Evolutionary conservation across 2,329 filamentous ascomycete species (phyloP).

Genomic region (Stagonosporopsis rhizophila): DNA sequence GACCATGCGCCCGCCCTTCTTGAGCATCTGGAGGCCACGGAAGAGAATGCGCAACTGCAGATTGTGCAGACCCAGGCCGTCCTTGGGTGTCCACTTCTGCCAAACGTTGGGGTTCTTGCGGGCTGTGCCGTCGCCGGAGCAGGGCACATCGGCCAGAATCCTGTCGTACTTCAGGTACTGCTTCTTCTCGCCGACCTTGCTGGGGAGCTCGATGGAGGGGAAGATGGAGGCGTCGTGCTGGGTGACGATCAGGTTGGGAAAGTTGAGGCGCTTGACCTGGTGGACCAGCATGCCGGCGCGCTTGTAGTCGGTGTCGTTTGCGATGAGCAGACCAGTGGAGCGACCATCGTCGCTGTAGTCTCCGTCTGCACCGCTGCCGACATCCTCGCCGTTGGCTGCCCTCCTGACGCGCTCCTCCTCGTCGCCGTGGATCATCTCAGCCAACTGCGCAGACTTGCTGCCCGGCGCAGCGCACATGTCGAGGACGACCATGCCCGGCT

Average conservation of each 20-base stretch:
- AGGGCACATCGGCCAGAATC: slow-evolving; percentile 95
- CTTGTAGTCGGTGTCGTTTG: slow-evolving; percentile 97
- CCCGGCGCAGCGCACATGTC: slow-evolving; percentile 97
- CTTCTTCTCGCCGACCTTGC: slow-evolving; percentile 61
- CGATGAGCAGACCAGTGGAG: slow-evolving; percentile 88
- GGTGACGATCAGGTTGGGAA: slow-evolving; percentile 94
- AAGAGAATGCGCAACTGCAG: slow-evolving; percentile 91
- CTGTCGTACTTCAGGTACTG: slow-evolving; percentile 95
- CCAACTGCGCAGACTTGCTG: slow-evolving; percentile 93
- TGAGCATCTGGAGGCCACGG: slow-evolving; percentile 92
- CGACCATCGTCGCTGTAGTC: slow-evolving; percentile 79
- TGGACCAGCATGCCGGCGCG: slow-evolving; percentile 96
- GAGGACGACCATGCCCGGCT: slow-evolving; percentile 88
- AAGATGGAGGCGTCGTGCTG: slow-evolving; percentile 98
- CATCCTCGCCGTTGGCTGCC: slow-evolving; percentile 69
- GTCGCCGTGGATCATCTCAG: slow-evolving; percentile 91
- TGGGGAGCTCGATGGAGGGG: slow-evolving; percentile 85
- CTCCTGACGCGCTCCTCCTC: slow-evolving; percentile 86
- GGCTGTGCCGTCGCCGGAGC: slow-evolving; percentile 91
- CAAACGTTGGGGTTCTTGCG: slow-evolving; percentile 94
- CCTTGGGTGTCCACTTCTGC: slow-evolving; percentile 92
- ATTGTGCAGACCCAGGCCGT: slow-evolving; percentile 82
- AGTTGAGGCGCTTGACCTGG: slow-evolving; percentile 95
- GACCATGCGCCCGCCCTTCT: slow-evolving; percentile 90
- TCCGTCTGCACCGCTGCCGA: slow-evolving; percentile 60